Percentiles rank a stretch among this genome's conserved stretches.
Conservation (phyloP, 2,329 filamentous ascomycete genomes). For the Sphaceloma murrayae region DNA sequence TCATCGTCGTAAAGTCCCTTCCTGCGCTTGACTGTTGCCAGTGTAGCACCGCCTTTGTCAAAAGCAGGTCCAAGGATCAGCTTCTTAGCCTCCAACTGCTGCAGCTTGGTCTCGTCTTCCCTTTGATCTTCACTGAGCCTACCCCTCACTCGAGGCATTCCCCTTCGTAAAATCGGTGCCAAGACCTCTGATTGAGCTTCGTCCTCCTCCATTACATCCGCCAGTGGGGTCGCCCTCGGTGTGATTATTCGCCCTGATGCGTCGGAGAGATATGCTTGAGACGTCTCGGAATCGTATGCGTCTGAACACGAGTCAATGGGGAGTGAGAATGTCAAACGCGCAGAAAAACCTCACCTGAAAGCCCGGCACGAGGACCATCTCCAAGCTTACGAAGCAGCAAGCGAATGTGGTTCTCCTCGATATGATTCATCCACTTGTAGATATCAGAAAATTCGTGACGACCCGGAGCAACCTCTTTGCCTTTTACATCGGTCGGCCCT, state of each 20-base stretch:
- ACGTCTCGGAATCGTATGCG: slow-evolving; percentile 31
- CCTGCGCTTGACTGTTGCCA: slow-evolving; percentile 45
- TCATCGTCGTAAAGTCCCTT: slow-evolving; percentile 43
- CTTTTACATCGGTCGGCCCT: slow-evolving; percentile 21
- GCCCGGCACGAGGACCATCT: slow-evolving; percentile 48
- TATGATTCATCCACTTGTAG: slow-evolving; percentile 41
- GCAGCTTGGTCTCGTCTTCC: slow-evolving; percentile 34
- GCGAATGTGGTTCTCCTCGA: slow-evolving; percentile 44
- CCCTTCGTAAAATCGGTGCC: slow-evolving; percentile 1
- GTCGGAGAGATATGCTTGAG: slow-evolving; percentile 42
- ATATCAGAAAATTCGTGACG: slow-evolving; percentile 31
- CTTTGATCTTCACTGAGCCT: slow-evolving; percentile 5
- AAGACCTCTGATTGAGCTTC: slow-evolving; percentile 12
- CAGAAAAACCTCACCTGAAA: slow-evolving; percentile 44
- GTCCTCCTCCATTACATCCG: slow-evolving; percentile 7
- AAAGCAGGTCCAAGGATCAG: slow-evolving; percentile 43
- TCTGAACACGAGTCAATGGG: slow-evolving; percentile 23
- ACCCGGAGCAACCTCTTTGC: slow-evolving; percentile 19
- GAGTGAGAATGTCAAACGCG: slow-evolving; percentile 18
- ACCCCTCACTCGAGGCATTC: slow-evolving; percentile 11
- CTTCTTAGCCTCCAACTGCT: slow-evolving; percentile 43
- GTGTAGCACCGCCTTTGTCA: slow-evolving; percentile 43
- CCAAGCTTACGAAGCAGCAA: slow-evolving; percentile 48
- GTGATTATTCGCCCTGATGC: slow-evolving; percentile 39
- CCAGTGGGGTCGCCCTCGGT: slow-evolving; percentile 25